Evolutionary conservation across 208 protist genomes (phyloP).

Genomic region (Leishmania martiniquensis): DNA sequence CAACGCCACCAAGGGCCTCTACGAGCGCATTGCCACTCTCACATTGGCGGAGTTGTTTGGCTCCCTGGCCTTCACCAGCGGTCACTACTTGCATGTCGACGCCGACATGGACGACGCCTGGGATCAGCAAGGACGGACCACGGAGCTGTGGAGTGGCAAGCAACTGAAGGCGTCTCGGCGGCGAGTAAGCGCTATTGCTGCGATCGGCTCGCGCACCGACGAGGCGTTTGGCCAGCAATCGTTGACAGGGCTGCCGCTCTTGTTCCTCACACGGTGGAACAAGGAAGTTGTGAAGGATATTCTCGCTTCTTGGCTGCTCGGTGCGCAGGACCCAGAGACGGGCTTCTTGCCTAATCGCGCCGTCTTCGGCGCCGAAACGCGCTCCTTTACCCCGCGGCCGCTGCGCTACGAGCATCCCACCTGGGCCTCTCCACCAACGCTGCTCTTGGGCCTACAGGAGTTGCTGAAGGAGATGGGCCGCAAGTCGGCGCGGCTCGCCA

Average conservation of each 20-base stretch:
- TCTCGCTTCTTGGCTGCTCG: constrained; percentile 75
- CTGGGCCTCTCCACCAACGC: constrained; percentile 59
- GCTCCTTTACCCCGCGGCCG: constrained; percentile 39
- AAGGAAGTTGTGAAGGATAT: constrained; percentile 81
- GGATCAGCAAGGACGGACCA: constrained; percentile 42
- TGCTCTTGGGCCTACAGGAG: constrained; percentile 69
- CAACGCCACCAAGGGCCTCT: constrained; percentile 47
- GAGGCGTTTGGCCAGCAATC: constrained; percentile 61
- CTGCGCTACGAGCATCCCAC: constrained; percentile 61
- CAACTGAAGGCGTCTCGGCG: constrained; percentile 30
- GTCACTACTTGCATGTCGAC: constrained; percentile 55
- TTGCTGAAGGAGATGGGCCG: constrained; percentile 54
- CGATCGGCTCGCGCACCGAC: constrained; percentile 69
- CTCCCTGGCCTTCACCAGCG: constrained; percentile 49
- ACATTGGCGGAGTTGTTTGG: constrained; percentile 67
- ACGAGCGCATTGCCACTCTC: constrained; percentile 44
- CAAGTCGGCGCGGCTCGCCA: constrained; percentile 35
- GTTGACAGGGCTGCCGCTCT: constrained; percentile 68
- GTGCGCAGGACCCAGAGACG: constrained; percentile 54
- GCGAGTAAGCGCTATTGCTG: constrained; percentile 42
- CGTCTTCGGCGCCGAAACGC: constrained; percentile 39
- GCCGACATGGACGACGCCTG: constrained; percentile 40
- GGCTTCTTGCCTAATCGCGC: constrained; percentile 73
- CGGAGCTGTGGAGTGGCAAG: constrained; percentile 14
- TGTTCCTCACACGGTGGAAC: constrained; percentile 79